A percentile compares a stretch with the other conserved stretches of the same genome.
Conservation (phyloP, 2,329 filamentous ascomycete genomes). For the Hawksworthiomyces lignivorus region DNA sequence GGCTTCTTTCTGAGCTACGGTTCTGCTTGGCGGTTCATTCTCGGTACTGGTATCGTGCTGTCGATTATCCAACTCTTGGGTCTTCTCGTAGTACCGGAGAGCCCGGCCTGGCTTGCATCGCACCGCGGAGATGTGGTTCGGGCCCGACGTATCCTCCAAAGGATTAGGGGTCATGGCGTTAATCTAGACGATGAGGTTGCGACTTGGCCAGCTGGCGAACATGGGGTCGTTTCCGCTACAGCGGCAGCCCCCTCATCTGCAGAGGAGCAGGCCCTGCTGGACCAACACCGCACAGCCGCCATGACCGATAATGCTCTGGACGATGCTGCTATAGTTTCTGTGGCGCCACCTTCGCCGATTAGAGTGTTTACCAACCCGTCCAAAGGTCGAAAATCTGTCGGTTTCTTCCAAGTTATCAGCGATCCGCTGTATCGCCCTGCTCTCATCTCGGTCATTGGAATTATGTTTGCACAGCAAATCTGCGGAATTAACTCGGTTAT, state of each 20-base stretch:
- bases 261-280: conserved; percentile 67
- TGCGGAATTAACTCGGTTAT: conserved; percentile 95
- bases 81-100: conserved; percentile 74
- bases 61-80: conserved; percentile 60
- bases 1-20: conserved; percentile 82
- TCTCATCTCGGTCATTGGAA: conserved; percentile 75
- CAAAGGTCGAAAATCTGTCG: conserved; percentile 41
- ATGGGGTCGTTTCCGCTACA: conserved; percentile 18
- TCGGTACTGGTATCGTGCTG: conserved; percentile 64
- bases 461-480: conserved; percentile 90
- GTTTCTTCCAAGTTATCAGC: conserved; percentile 57
- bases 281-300: conserved; percentile 14
- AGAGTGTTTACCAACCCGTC: conserved; percentile 1
- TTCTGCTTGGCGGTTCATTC: conserved; percentile 73
- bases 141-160: conserved; percentile 63
- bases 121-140: conserved; percentile 51
- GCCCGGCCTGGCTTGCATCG: conserved; percentile 72
- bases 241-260: conserved; percentile 23
- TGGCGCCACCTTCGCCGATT: conserved; percentile 15
- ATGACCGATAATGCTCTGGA: conserved; percentile 13
- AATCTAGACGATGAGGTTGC: conserved; percentile 69
- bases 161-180: conserved; percentile 61
- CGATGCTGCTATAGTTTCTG: conserved; percentile 11
- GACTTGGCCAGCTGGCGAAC: conserved; percentile 46
- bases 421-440: conserved; percentile 63